These are phyloP conservation scores for Claviceps sp. DNA, from an alignment of 2,329 filamentous ascomycete species.

Conservation along the genomic window DNA sequence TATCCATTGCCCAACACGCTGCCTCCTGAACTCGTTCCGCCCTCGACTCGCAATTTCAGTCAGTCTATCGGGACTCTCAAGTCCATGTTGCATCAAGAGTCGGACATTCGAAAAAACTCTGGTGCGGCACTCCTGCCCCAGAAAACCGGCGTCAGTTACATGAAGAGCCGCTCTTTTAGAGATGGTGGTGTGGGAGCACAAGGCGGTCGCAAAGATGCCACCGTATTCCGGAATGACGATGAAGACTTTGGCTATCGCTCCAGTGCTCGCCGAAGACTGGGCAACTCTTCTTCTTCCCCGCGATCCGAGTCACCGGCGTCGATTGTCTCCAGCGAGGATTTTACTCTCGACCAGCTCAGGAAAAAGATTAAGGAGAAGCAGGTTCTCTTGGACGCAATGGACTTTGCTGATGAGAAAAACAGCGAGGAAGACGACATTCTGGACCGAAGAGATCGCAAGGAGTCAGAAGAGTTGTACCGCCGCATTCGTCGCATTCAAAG, in stretches of 20 bases:
- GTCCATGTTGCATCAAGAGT: slow-evolving; percentile 76
- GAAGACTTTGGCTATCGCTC: slow-evolving; percentile 87
- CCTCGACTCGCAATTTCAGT: slow-evolving; percentile 84
- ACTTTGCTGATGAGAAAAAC: slow-evolving; percentile 85
- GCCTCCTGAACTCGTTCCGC: slow-evolving; percentile 84
- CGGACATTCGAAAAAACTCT: slow-evolving; percentile 75
- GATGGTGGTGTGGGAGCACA: slow-evolving; percentile 43
- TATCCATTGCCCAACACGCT: slow-evolving; percentile 82
- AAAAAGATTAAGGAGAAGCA: slow-evolving; percentile 94
- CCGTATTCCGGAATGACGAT: slow-evolving; percentile 93
- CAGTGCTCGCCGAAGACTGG: slow-evolving; percentile 77
- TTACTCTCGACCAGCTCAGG: slow-evolving; percentile 73
- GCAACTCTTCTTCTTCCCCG: slow-evolving; percentile 62
- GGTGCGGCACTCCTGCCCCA: slow-evolving; percentile 86
- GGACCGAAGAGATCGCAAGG: slow-evolving; percentile 78
- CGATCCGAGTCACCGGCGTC: slow-evolving; percentile 66
- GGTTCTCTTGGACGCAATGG: slow-evolving; percentile 86
- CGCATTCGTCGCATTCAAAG: slow-evolving; percentile 85
- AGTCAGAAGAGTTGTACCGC: slow-evolving; percentile 87
- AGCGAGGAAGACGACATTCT: slow-evolving; percentile 84
- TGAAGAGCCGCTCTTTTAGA: slow-evolving; percentile 89
- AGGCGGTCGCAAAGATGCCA: slow-evolving; percentile 74
- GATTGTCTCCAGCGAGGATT: slow-evolving; percentile 61
- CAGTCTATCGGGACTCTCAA: slow-evolving; percentile 91
- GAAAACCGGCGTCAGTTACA: slow-evolving; percentile 93